phyloP scores from a whole-genome alignment of 805 yeast species.

The Blastobotrys robertii region DNA sequence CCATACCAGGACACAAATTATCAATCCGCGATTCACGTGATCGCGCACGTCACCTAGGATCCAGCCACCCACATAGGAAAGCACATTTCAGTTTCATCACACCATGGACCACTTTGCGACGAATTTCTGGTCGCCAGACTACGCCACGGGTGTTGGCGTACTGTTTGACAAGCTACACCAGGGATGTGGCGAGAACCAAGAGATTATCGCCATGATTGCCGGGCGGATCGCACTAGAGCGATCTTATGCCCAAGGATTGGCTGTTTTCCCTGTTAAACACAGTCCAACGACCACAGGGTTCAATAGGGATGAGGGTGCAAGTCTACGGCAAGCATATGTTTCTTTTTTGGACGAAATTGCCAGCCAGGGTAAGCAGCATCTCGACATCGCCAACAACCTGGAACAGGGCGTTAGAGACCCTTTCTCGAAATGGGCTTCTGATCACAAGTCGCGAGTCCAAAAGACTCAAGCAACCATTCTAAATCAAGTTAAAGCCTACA shows the following conservation, averaged over 20 bases:
- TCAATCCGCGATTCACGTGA: neutral
- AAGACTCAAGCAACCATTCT: constrained; percentile 43
- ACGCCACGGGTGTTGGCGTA: constrained; percentile 26
- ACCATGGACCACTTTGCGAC: constrained; percentile 12
- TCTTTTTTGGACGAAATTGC: constrained; percentile 43
- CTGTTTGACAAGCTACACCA: constrained; percentile 27
- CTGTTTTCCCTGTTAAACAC: constrained; percentile 31
- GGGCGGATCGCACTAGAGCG: constrained; percentile 58
- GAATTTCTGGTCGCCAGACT: constrained; percentile 29
- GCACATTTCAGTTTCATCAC: neutral
- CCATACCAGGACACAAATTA: neutral
- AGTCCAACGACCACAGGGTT: constrained; percentile 31
- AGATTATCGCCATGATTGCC: constrained; percentile 49
- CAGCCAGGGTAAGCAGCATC: constrained; percentile 45
- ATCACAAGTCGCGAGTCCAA: constrained; percentile 53
- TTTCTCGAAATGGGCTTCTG: constrained; percentile 58
- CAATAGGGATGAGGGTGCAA: constrained; percentile 46
- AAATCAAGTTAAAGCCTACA: constrained; percentile 41
- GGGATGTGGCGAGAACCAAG: constrained; percentile 62
- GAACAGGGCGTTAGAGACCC: constrained; percentile 52
- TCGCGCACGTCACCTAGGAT: neutral
- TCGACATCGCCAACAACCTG: constrained; percentile 49
- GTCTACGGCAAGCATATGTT: constrained; percentile 47
- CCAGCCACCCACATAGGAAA: too few species aligned
- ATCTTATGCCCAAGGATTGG: constrained; percentile 49